Evolutionary conservation across 108 stramenopile species (phyloP), one percentile per base, ranked within the genome.

Genomic region (Nitzschia sp.): DNA sequence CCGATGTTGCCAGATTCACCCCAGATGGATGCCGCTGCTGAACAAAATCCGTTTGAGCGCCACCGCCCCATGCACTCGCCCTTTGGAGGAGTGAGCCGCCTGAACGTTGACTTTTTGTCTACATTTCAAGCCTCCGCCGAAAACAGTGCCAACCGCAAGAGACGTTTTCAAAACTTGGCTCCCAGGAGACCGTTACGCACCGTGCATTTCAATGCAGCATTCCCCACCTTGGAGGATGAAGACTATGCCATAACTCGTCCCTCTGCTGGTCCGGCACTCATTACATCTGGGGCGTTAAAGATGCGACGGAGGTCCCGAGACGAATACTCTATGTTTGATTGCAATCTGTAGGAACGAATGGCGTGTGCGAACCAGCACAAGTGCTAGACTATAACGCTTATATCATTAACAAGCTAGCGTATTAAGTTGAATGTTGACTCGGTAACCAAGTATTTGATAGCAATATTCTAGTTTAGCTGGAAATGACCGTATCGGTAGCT

Each of bases 51-150:
- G 19, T 59, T 30, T 33, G 45, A 28, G 33, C 36, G 68, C 17
- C 68, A 59, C 38, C 9, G 34, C 19, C 54, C 68, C 23, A 59
- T 70, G 30, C 58, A 70, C 23, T 60, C 68, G n/a, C 68, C 68
- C 5, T 56, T 70, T 21, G 24, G 46, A 5, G 58, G 68, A 48
- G 46, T 59, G 9, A 32, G 58, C 19, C 0, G 48, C 18, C 34
- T 70, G 8, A 70, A 70, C 32, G 31, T 48, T 29, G 54, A 54
- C n/a, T 68, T 68, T 34, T 13, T 68, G 3, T 0, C 66, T 0
- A 6, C 18, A 35, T 17, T 54, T 17, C 34, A 38, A 56, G 32
- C 13, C n/a, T 6, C 28, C n/a, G n/a, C n/a, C n/a, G n/a, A n/a
- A n/a, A n/a, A n/a, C n/a, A n/a, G n/a, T n/a, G n/a, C n/a, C n/a